Evolutionary conservation across 805 yeast genomes (phyloP).

Genomic region (Candida silvicultrix): DNA sequence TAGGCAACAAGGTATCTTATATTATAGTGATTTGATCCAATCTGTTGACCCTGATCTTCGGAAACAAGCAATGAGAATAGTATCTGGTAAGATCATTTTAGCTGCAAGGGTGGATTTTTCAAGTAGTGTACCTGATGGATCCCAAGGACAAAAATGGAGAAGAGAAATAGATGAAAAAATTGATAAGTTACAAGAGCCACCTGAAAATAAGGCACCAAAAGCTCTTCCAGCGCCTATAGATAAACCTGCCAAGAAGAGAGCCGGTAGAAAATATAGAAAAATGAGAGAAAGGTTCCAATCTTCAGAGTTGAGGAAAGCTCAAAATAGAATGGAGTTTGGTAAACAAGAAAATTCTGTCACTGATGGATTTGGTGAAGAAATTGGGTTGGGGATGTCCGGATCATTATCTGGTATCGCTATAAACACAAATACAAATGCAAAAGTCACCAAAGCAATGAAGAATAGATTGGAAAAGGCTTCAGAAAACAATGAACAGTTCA

Average conservation of each 20-base stretch:
- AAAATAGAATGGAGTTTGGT: conserved; percentile 81
- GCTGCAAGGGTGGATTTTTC: conserved; percentile 80
- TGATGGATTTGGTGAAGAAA: conserved; percentile 72
- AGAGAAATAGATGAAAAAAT: conserved; percentile 57
- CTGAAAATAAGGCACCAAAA: conserved; percentile 52
- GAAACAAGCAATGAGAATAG: conserved; percentile 68
- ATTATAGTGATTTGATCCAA: conserved; percentile 52
- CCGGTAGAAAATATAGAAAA: conserved; percentile 76
- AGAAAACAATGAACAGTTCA: conserved; percentile 12
- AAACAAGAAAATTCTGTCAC: conserved; percentile 54
- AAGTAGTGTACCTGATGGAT: conserved; percentile 35
- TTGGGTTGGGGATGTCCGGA: conserved; percentile 69
- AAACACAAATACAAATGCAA: conserved; percentile 45
- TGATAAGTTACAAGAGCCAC: conserved; percentile 72
- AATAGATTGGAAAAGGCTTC: conserved; percentile 29
- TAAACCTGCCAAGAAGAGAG: conserved; percentile 72
- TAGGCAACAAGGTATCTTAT: conserved; percentile 66
- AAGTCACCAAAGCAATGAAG: conserved; percentile 56
- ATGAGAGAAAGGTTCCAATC: conserved; percentile 73
- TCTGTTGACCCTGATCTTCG: conserved; percentile 50
- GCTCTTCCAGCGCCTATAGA: conserved; percentile 71
- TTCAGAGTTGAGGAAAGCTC: conserved; percentile 78
- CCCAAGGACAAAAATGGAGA: conserved; percentile 52
- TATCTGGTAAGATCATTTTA: conserved; percentile 71
- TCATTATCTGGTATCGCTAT: conserved; percentile 23